phyloP scores from a whole-genome alignment of 768 basidiomycete species.

The Tubosaeta sp. region DNA sequence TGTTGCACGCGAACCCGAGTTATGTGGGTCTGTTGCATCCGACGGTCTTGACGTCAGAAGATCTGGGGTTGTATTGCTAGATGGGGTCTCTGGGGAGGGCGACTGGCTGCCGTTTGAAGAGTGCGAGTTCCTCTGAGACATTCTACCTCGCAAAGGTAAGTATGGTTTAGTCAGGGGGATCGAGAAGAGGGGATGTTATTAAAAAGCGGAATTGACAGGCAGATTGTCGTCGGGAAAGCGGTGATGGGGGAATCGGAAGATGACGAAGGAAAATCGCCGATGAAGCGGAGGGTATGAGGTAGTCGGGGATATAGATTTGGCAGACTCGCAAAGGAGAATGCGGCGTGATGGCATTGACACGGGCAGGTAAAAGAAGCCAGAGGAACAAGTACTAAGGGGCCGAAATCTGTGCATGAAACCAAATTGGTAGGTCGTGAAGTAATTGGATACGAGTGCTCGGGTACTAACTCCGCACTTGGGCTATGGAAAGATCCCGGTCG shows the following conservation, averaged over 20 bases:
- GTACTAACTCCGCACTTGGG: constrained; percentile 31
- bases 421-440: constrained; percentile 29
- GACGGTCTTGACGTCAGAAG: constrained; percentile 35
- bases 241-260: constrained; percentile 28
- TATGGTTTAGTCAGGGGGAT: constrained; percentile 21
- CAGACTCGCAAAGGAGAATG: constrained; percentile 23
- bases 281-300: constrained; percentile 9
- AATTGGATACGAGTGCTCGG: constrained; percentile 29
- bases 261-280: constrained; percentile 28
- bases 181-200: constrained; percentile 23
- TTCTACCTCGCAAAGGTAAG: constrained; percentile 20
- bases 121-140: constrained; percentile 49
- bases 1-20: constrained; percentile 32
- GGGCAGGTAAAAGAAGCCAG: constrained; percentile 29
- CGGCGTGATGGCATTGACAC: constrained; percentile 30
- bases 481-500: constrained; percentile 23
- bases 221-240: constrained; percentile 21
- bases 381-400: constrained; percentile 25
- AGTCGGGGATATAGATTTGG: constrained; percentile 31
- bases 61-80: constrained; percentile 45
- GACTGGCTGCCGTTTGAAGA: constrained; percentile 49
- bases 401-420: constrained; percentile 31
- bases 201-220: constrained; percentile 15
- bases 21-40: constrained; percentile 30
- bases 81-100: constrained; percentile 41